Evolutionary conservation across 441 rosid genomes (phyloP), one percentile per base, ranked within the genome.

Genomic region (Gossypium lobatum): DNA sequence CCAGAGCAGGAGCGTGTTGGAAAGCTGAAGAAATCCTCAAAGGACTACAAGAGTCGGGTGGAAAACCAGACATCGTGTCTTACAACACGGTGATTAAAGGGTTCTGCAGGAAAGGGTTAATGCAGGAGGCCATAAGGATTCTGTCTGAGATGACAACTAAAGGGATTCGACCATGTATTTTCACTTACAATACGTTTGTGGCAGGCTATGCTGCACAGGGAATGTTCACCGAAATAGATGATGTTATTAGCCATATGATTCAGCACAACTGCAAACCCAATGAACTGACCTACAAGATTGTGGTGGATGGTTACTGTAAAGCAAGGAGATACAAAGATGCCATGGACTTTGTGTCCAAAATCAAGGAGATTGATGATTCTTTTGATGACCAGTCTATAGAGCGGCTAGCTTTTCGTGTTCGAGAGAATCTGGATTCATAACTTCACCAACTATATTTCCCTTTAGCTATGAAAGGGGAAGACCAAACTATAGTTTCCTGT

Each of bases 21-120:
- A 90, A 85, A 81, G 96, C 98, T 0, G 96, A 93, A 80, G 93
- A 89, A 73, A 78, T 91, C 45, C 89, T 93, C n/a, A 84, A 73
- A 78, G 82, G 74, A 52, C 75, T 93, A 53, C 78, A 79, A 3
- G 80, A 28, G 6, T 80, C 89, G 0, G 88, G 91, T 23, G 72
- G 80, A 28, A 84, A 73, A 74, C 90, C 97, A 0, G 97, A 91
- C 79, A 85, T 90, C 3, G 87, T 93, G 64, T 92, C 98, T 1
- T 93, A 88, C 79, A 93, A 93, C 78, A 93, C 96, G 6, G 95
- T 93, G 76, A 92, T 93, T 64, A 93, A 93, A 85, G 97, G 92
- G 13, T 93, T 93, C 79, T 93, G 98, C 83, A 82, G 96, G 66
- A 81, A 80, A 84, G 93, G 96, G 70, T 87, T 90, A 55, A 89